Percentiles rank a stretch among this genome's conserved stretches.
Conservation (phyloP, 1,284 basidiomycete species). For the Cutaneotrichosporon arboriforme region DNA sequence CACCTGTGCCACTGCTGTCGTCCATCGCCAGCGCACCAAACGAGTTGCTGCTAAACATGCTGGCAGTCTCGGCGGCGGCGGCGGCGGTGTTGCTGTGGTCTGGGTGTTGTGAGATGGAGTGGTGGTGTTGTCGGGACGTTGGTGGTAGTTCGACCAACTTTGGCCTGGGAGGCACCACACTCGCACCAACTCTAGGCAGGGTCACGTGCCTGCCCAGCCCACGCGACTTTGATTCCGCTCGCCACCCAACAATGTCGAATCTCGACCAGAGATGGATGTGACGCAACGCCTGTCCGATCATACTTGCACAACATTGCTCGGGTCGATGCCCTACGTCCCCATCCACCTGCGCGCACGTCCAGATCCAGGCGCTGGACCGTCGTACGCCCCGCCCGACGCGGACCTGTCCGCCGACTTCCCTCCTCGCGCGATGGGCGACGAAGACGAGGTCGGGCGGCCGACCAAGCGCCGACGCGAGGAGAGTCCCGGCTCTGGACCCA, state of each 20-base stretch:
- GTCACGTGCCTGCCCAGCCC: neutral
- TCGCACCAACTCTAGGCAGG: too few relatives aligned
- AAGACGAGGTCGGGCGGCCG: constrained; percentile 22
- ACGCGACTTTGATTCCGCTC: neutral
- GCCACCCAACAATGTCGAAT: constrained; percentile 3
- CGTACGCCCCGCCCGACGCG: constrained; percentile 37
- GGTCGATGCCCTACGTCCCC: constrained; percentile 28
- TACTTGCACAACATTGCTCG: neutral
- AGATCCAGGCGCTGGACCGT: constrained; percentile 14
- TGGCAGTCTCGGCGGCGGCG: neutral
- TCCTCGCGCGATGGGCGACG: constrained; percentile 8
- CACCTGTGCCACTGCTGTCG: constrained; percentile 1
- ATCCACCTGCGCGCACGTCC: constrained; percentile 28
- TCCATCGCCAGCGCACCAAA: constrained; percentile 36
- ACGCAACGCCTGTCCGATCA: too few relatives aligned
- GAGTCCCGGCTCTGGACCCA: neutral
- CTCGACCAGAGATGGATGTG: too few relatives aligned
- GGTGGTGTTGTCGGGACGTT: neutral
- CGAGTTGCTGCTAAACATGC: constrained; percentile 30
- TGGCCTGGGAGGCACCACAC: too few relatives aligned
- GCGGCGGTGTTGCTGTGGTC: neutral
- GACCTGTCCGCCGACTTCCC: constrained; percentile 13
- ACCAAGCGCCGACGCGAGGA: constrained; percentile 25
- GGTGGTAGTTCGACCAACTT: constrained; percentile 1
- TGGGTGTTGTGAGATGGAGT: neutral